phyloP scores from a whole-genome alignment of 495 filamentous ascomycete genomes.

The Talaromyces adpressus region DNA sequence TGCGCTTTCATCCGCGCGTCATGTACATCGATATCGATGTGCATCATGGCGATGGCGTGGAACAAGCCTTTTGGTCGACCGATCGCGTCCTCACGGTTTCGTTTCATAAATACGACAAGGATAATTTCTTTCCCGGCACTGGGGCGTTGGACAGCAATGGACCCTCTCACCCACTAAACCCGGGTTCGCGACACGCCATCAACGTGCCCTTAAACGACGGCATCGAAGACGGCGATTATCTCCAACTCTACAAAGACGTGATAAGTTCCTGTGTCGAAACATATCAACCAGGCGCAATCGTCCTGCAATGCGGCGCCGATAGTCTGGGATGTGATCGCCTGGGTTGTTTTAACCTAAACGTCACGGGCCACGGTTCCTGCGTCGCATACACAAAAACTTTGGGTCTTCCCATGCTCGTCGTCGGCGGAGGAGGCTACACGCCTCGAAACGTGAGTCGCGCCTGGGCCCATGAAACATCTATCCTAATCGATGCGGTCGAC shows the following conservation, averaged over 20 bases:
- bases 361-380: constrained; percentile 86
- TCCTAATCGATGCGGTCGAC: constrained; percentile 71
- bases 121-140: constrained; percentile 67
- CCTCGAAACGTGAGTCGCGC: constrained; percentile 91
- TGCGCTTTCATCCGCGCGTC: constrained; percentile 81
- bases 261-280: constrained; percentile 66
- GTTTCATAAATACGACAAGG: constrained; percentile 92
- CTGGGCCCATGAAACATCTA: constrained; percentile 92
- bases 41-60: constrained; percentile 94
- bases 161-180: constrained; percentile 50
- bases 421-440: constrained; percentile 97
- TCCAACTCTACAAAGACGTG: constrained; percentile 72
- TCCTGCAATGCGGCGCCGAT: constrained; percentile 94
- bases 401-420: constrained; percentile 72
- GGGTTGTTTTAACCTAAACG: constrained; percentile 94
- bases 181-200: constrained; percentile 56
- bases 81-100: constrained; percentile 94
- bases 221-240: constrained; percentile 90
- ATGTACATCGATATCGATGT: constrained; percentile 99
- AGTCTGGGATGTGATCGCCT: constrained; percentile 89
- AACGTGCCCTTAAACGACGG: constrained; percentile 68
- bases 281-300: constrained; percentile 81
- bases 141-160: constrained; percentile 53
- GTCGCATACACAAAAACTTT: constrained; percentile 78
- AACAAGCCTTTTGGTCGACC: constrained; percentile 94